These are phyloP conservation scores for Neonothopanus nambi DNA, from an alignment of 1,284 basidiomycete species.

Conservation along the genomic window DNA sequence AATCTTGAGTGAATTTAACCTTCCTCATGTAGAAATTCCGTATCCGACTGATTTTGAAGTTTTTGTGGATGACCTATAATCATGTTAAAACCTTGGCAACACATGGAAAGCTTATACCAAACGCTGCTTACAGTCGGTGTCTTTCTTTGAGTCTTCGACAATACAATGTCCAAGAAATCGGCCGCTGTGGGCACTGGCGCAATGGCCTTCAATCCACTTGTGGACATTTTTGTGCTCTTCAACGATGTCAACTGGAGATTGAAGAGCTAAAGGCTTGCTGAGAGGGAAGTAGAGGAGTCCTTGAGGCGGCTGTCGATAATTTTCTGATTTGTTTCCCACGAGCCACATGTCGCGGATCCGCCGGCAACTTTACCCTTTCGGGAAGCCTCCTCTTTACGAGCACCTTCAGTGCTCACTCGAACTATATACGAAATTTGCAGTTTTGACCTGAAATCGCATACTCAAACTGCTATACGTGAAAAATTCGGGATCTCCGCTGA, in stretches of 20 bases:
- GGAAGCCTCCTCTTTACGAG: too few relatives aligned
- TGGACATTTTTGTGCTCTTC: constrained; percentile 51
- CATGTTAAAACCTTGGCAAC: not conserved
- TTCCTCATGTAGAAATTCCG: constrained; percentile 98
- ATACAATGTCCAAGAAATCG: constrained; percentile 94
- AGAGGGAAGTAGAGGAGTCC: not conserved
- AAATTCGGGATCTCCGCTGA: too few relatives aligned
- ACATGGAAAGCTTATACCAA: not conserved
- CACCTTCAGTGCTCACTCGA: too few relatives aligned
- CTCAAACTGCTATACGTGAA: too few relatives aligned
- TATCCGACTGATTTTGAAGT: constrained; percentile 98
- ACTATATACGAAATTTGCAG: too few relatives aligned
- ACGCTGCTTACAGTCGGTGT: constrained; percentile 81
- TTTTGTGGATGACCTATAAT: constrained; percentile 88
- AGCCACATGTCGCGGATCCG: not conserved
- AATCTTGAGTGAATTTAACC: constrained; percentile 98
- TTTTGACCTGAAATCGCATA: too few relatives aligned
- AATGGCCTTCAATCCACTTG: constrained; percentile 90
- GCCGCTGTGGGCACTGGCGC: constrained; percentile 94
- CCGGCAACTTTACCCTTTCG: too few relatives aligned
- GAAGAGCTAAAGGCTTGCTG: not conserved
- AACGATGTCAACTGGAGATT: constrained; percentile 32
- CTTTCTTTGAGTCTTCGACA: constrained; percentile 95
- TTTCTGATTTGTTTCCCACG: not conserved
- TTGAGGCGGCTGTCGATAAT: not conserved